These are phyloP conservation scores for Hypomontagnella submonticulosa DNA, from an alignment of 495 filamentous ascomycete species.

Conservation along the genomic window DNA sequence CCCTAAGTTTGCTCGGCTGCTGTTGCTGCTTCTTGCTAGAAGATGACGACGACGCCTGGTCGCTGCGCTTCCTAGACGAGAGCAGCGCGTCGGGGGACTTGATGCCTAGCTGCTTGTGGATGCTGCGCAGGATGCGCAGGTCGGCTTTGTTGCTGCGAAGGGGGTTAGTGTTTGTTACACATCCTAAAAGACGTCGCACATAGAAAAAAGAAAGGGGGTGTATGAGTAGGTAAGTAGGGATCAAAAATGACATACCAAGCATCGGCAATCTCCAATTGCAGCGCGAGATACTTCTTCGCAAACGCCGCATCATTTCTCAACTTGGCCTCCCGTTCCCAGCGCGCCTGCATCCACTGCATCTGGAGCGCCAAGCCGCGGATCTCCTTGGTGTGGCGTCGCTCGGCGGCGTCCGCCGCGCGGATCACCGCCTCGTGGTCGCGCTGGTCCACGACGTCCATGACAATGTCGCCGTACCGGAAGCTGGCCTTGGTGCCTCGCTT, in stretches of 20 bases:
- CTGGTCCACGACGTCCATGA: slow-evolving; percentile 50
- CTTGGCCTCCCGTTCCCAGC: slow-evolving; percentile 79
- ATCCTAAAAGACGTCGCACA: slow-evolving; percentile 15
- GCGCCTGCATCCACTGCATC: slow-evolving; percentile 86
- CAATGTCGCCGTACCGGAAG: slow-evolving; percentile 49
- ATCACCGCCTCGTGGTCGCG: slow-evolving; percentile 57
- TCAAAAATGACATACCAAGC: slow-evolving; percentile 81
- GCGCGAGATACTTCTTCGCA: slow-evolving; percentile 79
- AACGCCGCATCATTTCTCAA: slow-evolving; percentile 81
- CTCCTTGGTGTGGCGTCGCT: slow-evolving; percentile 79
- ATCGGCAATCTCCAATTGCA: slow-evolving; percentile 82
- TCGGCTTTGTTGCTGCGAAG: slow-evolving; percentile 86
- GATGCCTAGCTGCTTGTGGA: slow-evolving; percentile 62
- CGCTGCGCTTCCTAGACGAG: slow-evolving; percentile 25
- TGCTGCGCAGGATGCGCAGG: slow-evolving; percentile 81
- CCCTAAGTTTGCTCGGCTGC: slow-evolving; percentile 42
- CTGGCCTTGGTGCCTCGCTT: slow-evolving; percentile 44
- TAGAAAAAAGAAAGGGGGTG: slow-evolving; percentile 32
- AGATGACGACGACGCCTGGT: too few species aligned
- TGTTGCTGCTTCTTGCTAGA: slow-evolving; percentile 20
- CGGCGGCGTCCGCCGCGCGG: slow-evolving; percentile 60
- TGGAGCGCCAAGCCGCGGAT: slow-evolving; percentile 85
- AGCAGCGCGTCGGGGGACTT: slow-evolving; percentile 43
- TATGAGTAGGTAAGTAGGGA: too few species aligned
- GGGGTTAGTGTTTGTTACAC: slow-evolving; percentile 26